Evolutionary conservation across 495 filamentous ascomycete genomes (phyloP).

Genomic region (Daldinia caldariorum): DNA sequence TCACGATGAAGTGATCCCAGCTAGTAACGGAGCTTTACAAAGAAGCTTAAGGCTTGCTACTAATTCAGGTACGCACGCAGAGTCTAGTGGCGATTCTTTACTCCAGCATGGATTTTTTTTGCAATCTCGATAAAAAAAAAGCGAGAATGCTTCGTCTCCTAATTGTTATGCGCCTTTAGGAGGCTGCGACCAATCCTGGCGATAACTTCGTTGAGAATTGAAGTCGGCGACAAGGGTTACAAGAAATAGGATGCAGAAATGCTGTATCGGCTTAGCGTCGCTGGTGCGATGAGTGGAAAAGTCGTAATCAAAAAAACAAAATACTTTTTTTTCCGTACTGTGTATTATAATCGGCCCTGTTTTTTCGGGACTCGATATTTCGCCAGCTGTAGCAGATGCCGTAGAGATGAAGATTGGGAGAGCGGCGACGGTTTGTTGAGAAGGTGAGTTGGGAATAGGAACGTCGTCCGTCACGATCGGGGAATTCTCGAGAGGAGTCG

Average conservation of each 20-base stretch:
- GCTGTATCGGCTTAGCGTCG: conserved; percentile 23
- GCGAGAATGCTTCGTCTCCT: conserved; percentile 46
- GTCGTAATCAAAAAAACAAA: conserved; percentile 35
- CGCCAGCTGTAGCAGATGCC: conserved; percentile 28
- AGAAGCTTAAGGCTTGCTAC: conserved; percentile 52
- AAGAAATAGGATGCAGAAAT: conserved; percentile 15
- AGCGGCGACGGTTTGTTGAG: conserved; percentile 19
- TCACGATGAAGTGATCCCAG: conserved; percentile 60
- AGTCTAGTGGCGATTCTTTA: conserved; percentile 47
- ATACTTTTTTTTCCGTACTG: conserved; percentile 29
- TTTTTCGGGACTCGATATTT: conserved; percentile 40
- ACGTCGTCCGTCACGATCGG: conserved; percentile 35
- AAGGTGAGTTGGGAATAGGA: conserved; percentile 27
- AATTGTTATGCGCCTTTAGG: conserved; percentile 32
- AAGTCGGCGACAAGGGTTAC: conserved; percentile 22
- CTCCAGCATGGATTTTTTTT: conserved; percentile 35
- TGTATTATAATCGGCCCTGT: conserved; percentile 33
- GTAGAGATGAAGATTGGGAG: conserved; percentile 21
- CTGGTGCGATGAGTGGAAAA: conserved; percentile 13
- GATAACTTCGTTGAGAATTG: conserved; percentile 32
- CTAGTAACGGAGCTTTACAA: conserved; percentile 50
- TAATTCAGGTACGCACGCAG: conserved; percentile 50
- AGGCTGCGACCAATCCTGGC: conserved; percentile 28
- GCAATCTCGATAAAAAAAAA: conserved; percentile 35
- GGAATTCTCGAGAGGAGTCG: conserved; percentile 25